phyloP scores from a whole-genome alignment of 23 red algal species.

The Chondrus crispus region DNA sequence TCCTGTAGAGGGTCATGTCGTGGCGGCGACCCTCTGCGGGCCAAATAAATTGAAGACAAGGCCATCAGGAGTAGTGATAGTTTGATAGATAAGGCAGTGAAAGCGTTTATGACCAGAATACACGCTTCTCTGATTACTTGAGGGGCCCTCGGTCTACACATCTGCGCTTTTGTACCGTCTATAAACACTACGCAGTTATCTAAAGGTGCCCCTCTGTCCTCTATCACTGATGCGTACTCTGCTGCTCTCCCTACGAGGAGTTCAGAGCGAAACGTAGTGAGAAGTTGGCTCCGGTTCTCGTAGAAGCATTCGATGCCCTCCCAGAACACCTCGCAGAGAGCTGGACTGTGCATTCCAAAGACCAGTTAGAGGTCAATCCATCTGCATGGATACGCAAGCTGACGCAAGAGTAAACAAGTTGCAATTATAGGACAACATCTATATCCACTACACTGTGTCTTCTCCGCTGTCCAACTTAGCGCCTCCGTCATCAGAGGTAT shows the following conservation, averaged over 20 bases:
- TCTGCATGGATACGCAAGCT: neutral
- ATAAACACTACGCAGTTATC: conserved; percentile 13
- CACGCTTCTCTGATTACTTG: neutral
- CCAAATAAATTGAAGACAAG: neutral
- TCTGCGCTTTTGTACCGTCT: neutral
- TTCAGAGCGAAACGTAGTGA: neutral
- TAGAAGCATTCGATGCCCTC: neutral
- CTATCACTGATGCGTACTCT: neutral
- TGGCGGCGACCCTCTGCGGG: neutral
- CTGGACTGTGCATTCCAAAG: neutral
- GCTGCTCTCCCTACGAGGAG: neutral
- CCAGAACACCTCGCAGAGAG: neutral
- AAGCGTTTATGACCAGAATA: neutral
- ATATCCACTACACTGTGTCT: too few species aligned
- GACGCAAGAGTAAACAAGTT: neutral
- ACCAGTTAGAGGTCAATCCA: neutral
- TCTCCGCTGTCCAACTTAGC: too few species aligned
- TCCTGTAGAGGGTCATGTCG: neutral
- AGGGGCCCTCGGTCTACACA: neutral
- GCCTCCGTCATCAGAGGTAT: too few species aligned
- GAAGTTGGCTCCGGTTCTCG: neutral
- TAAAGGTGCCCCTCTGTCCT: neutral
- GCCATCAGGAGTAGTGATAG: neutral
- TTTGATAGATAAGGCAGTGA: neutral
- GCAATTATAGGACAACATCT: neutral